Percentiles rank a stretch among this genome's conserved stretches.
phyloP scores from a whole-genome alignment of 2,329 filamentous ascomycete species.

The Colletotrichum costaricense region DNA sequence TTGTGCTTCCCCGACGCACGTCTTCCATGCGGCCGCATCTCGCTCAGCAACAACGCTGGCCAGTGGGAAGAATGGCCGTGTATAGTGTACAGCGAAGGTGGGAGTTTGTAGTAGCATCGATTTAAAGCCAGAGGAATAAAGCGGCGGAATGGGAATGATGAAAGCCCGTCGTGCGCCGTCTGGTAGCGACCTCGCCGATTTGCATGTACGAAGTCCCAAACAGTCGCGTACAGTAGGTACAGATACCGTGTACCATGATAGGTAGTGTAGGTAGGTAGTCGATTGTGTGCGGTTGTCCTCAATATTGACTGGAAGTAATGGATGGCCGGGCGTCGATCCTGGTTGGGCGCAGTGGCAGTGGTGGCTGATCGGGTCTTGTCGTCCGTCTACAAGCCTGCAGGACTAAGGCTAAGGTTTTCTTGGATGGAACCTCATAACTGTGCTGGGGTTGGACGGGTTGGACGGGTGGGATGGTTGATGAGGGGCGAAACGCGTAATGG shows the following conservation, averaged over 20 bases:
- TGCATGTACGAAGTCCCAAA: not conserved
- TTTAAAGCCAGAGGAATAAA: constrained; percentile 2
- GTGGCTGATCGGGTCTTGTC: constrained; percentile 19
- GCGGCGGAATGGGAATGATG: not conserved
- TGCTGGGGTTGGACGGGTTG: constrained; percentile 18
- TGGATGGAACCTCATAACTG: constrained; percentile 24
- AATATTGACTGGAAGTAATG: not conserved
- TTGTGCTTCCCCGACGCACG: constrained; percentile 20
- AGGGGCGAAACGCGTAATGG: constrained; percentile 37
- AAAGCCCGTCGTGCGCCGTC: not conserved
- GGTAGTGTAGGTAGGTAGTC: constrained; percentile 1
- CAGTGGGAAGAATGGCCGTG: not conserved
- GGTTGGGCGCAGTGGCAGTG: constrained; percentile 11
- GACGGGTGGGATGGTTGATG: constrained; percentile 25
- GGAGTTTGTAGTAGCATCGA: not conserved
- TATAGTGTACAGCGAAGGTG: not conserved
- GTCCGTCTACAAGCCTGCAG: constrained; percentile 1
- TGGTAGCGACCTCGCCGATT: not conserved
- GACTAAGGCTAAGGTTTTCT: constrained; percentile 25
- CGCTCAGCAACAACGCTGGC: not conserved
- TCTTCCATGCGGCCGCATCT: constrained; percentile 24
- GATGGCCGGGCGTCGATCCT: not conserved
- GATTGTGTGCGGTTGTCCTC: not conserved
- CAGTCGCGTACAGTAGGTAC: not conserved
- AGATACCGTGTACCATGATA: not conserved